A percentile compares a stretch with the other conserved stretches of the same genome.
These are phyloP conservation scores for Nannizziopsis barbatae DNA, from an alignment of 2,329 filamentous ascomycete species.

Conservation along the genomic window DNA sequence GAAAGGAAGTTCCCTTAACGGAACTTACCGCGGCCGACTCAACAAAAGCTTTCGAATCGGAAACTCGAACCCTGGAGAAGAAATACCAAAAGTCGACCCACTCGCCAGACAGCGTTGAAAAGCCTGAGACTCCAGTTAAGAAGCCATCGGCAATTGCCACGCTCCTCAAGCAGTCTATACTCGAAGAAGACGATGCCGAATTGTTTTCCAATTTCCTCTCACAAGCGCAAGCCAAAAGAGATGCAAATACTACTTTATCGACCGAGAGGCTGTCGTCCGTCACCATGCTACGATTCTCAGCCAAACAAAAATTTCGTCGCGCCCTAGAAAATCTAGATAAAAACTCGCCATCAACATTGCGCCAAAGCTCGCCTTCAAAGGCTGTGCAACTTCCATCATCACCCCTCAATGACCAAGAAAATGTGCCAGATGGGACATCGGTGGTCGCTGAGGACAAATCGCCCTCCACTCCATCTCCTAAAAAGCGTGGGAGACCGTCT, in stretches of 20 bases:
- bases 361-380: constrained; percentile 23
- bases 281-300: background rate
- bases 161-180: constrained; percentile 26
- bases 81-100: background rate
- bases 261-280: background rate
- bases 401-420: constrained; percentile 15
- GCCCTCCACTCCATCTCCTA: constrained; percentile 20
- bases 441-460: constrained; percentile 15
- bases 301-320: constrained; percentile 19
- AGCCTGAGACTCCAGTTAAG: constrained; percentile 4
- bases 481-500: background rate
- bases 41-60: background rate
- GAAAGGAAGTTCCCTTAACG: background rate
- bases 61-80: background rate
- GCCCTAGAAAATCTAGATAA: constrained; percentile 29
- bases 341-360: constrained; percentile 28
- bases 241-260: constrained; percentile 17
- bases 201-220: constrained; percentile 33
- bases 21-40: background rate
- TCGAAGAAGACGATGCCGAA: constrained; percentile 31
- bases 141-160: constrained; percentile 27
- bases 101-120: background rate
- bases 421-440: constrained; percentile 14
- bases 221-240: constrained; percentile 33
- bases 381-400: constrained; percentile 11